Conservation (phyloP, 441 rosid species). For the Euphorbia celastroides region DNA sequence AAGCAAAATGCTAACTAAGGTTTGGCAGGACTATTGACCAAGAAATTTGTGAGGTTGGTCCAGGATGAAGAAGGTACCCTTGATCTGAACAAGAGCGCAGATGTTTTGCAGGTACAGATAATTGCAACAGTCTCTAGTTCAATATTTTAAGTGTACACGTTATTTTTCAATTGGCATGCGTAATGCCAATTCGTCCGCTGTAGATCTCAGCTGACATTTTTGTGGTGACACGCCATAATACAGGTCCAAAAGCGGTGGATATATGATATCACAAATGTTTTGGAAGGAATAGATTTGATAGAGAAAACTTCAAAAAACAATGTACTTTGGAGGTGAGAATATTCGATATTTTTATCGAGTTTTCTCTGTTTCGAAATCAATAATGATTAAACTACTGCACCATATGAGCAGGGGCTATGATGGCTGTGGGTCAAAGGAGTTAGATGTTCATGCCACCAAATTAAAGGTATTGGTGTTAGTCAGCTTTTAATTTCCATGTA, state of each 20-base stretch:
- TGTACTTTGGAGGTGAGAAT: conserved; percentile 69
- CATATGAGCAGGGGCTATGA: conserved; percentile 50
- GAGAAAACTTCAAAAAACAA: conserved; percentile 86
- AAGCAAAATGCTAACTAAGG: conserved; percentile 9
- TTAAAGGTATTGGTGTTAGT: conserved; percentile 37
- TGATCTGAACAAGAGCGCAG: conserved; percentile 69
- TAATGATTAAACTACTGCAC: conserved; percentile 20
- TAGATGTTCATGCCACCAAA: conserved; percentile 36
- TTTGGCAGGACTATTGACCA: conserved; percentile 63
- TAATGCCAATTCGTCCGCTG: background rate
- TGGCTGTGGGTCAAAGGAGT: conserved; percentile 36
- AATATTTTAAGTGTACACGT: too few relatives aligned
- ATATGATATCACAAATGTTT: conserved; percentile 87
- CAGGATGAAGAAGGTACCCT: conserved; percentile 77
- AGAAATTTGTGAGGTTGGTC: conserved; percentile 60
- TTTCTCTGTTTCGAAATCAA: background rate
- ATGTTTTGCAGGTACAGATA: conserved; percentile 56
- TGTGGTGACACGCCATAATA: conserved; percentile 14
- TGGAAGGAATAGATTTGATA: conserved; percentile 77
- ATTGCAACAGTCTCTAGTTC: conserved; percentile 1
- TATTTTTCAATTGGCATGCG: background rate
- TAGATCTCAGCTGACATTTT: conserved; percentile 6
- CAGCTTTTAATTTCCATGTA: conserved; percentile 4
- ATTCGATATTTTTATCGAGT: conserved; percentile 6
- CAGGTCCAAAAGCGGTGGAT: conserved; percentile 92